These are phyloP conservation scores for Ogataea pilisensis DNA, from an alignment of 805 yeast genomes.

Conservation along the genomic window DNA sequence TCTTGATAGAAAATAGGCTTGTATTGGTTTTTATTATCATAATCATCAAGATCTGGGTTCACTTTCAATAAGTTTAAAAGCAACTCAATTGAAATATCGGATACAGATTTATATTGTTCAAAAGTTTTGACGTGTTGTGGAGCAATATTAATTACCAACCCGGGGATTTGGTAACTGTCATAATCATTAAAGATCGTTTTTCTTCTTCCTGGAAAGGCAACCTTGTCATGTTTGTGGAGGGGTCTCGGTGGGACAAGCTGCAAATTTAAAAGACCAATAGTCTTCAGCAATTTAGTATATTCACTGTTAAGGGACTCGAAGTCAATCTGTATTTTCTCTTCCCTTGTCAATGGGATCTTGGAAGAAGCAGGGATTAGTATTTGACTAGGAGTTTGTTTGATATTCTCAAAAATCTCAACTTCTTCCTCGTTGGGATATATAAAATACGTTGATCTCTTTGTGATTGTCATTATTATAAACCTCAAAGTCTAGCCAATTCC, in stretches of 20 bases:
- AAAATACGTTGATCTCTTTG: constrained; percentile 20
- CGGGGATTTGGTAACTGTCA: constrained; percentile 11
- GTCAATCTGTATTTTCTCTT: constrained; percentile 17
- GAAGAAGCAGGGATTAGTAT: constrained; percentile 18
- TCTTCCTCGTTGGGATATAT: constrained; percentile 14
- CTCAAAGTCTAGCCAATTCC: no score
- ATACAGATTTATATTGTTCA: constrained; percentile 17
- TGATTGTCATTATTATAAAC: constrained; percentile 6
- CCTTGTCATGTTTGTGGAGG: no score
- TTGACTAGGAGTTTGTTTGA: constrained; percentile 11
- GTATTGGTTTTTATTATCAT: neutral
- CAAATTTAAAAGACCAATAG: constrained; percentile 10
- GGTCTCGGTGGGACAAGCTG: neutral
- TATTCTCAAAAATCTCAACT: constrained; percentile 10
- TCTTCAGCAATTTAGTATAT: constrained; percentile 6
- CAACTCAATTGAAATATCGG: constrained; percentile 11
- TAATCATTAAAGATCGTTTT: constrained; percentile 20
- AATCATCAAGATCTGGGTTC: neutral
- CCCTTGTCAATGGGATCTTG: constrained; percentile 11
- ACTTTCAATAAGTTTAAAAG: constrained; percentile 7
- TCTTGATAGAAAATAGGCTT: constrained; percentile 22
- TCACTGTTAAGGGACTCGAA: constrained; percentile 4
- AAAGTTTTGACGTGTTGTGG: constrained; percentile 26
- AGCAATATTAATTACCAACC: constrained; percentile 24
- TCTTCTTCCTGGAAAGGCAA: neutral